Conservation (phyloP, 768 basidiomycete species). For the Cystobasidium tubakii region DNA sequence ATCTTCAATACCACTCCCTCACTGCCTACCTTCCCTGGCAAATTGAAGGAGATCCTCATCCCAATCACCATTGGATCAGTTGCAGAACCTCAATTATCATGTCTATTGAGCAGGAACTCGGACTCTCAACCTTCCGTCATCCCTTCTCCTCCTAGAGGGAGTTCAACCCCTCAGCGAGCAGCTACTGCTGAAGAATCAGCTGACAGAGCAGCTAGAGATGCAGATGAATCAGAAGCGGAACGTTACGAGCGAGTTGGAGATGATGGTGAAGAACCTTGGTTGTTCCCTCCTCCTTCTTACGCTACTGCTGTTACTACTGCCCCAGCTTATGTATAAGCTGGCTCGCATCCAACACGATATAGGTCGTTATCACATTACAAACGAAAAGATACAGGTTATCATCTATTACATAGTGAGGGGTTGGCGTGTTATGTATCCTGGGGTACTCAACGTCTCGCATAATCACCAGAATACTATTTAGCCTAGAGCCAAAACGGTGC, state of each 20-base stretch:
- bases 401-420: too few relatives aligned
- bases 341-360: background rate
- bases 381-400: too few relatives aligned
- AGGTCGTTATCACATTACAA: background rate
- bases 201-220: conserved; percentile 36
- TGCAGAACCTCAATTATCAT: conserved; percentile 44
- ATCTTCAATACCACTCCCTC: background rate
- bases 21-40: conserved; percentile 44
- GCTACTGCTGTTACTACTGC: conserved; percentile 38
- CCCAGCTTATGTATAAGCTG: conserved; percentile 40
- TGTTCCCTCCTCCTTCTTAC: conserved; percentile 44
- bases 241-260: conserved; percentile 43
- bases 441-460: background rate
- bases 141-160: background rate
- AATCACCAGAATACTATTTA: background rate
- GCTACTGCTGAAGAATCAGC: conserved; percentile 32
- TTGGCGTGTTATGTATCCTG: background rate
- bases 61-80: conserved; percentile 46
- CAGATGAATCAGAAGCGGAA: conserved; percentile 42
- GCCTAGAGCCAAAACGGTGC: background rate
- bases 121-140: conserved; percentile 9
- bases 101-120: conserved; percentile 34
- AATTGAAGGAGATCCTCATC: conserved; percentile 45
- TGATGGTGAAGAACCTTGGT: conserved; percentile 43
- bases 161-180: background rate